Conservation (phyloP, 2,329 filamentous ascomycete genomes). For the Xylaria sp. region DNA sequence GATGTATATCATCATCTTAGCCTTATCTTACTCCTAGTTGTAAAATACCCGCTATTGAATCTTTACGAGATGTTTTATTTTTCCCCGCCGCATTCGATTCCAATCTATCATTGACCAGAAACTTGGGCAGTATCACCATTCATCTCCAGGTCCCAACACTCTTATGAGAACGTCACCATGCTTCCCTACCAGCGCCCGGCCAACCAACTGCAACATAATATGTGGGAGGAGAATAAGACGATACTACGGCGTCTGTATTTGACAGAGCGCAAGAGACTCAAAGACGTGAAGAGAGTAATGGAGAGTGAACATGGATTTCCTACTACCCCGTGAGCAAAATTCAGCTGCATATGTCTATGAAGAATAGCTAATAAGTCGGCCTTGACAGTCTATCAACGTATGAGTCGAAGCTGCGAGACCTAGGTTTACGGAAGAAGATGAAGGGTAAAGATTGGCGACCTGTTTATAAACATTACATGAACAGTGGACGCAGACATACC, state of each 20-base stretch:
- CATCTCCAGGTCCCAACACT: not conserved
- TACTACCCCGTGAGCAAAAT: not conserved
- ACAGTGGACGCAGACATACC: not conserved
- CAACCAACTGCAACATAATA: not conserved
- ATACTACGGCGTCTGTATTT: not conserved
- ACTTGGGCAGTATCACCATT: not conserved
- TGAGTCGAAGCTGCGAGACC: constrained; percentile 19
- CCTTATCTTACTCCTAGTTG: not conserved
- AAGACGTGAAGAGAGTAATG: constrained; percentile 3
- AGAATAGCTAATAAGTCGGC: not conserved
- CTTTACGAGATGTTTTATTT: too few species aligned
- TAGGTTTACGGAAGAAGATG: constrained; percentile 23
- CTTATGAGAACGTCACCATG: not conserved
- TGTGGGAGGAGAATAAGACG: constrained; percentile 4
- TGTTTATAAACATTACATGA: constrained; percentile 14
- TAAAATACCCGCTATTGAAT: too few species aligned
- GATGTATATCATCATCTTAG: too few species aligned
- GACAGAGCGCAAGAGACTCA: constrained; percentile 1
- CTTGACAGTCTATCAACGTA: constrained; percentile 5
- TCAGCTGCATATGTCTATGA: not conserved
- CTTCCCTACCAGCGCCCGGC: not conserved
- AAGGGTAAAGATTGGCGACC: constrained; percentile 4
- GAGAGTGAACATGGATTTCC: constrained; percentile 16
- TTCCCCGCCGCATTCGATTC: too few species aligned
- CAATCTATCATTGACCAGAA: not conserved